These are phyloP conservation scores for Veloboletus limbatus DNA, from an alignment of 1,284 basidiomycete genomes.

Conservation along the genomic window DNA sequence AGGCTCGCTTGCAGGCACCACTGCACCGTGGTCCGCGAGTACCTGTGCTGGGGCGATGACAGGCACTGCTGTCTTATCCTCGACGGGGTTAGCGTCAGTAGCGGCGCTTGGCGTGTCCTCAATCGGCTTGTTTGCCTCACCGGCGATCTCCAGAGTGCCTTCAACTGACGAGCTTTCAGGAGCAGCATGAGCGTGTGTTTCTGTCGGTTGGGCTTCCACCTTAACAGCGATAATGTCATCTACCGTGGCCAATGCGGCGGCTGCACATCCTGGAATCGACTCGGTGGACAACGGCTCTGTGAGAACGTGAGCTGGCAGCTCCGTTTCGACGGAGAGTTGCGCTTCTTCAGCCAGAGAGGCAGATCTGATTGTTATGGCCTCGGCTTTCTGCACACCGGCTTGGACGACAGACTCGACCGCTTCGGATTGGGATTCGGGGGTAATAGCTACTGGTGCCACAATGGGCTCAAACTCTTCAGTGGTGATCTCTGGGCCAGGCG, in stretches of 20 bases:
- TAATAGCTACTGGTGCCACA: not conserved
- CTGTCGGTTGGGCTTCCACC: not conserved
- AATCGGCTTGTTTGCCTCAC: not conserved
- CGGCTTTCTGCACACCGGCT: not conserved
- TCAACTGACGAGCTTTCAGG: not conserved
- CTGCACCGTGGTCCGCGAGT: not conserved
- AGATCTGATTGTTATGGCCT: not conserved
- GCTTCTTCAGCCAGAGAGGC: no score
- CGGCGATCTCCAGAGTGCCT: no score
- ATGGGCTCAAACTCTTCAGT: slow-evolving; percentile 23
- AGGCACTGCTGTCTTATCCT: no score
- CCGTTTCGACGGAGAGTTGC: slow-evolving; percentile 7
- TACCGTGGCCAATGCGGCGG: not conserved
- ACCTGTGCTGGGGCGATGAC: slow-evolving; percentile 1
- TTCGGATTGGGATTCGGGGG: not conserved
- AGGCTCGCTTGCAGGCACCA: slow-evolving; percentile 1
- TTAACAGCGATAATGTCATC: not conserved
- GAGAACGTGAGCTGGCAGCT: slow-evolving; percentile 9
- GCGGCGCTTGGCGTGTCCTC: not conserved
- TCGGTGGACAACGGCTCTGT: not conserved
- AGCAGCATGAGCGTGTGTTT: not conserved
- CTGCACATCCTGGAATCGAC: slow-evolving; percentile 2
- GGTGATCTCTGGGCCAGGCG: slow-evolving; percentile 37
- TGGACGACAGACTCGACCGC: not conserved
- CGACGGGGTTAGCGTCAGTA: not conserved